Percentiles rank a stretch among this genome's conserved stretches.
phyloP scores from a whole-genome alignment of 352 stramenopile species.

The Peronospora farinosa region DNA sequence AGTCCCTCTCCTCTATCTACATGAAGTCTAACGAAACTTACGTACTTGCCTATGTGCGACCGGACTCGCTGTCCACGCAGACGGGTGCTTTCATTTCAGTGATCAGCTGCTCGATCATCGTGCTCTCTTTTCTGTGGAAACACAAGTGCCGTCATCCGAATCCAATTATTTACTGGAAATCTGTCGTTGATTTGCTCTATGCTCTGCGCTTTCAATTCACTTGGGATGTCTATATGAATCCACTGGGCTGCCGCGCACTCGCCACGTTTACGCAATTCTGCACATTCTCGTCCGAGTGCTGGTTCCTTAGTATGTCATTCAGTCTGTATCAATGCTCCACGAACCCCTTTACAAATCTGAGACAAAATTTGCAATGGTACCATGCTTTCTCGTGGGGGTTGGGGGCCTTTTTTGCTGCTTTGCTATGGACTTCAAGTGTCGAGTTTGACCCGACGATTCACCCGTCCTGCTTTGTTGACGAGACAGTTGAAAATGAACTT shows the following conservation, averaged over 20 bases:
- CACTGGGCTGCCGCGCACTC: conserved; percentile 44
- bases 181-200: conserved; percentile 64
- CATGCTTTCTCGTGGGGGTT: conserved; percentile 71
- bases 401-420: conserved; percentile 40
- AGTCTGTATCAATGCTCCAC: conserved; percentile 82
- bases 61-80: conserved; percentile 50
- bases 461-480: conserved; percentile 64
- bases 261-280: conserved; percentile 70
- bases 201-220: conserved; percentile 65
- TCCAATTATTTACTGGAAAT: conserved; percentile 78
- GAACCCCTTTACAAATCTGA: conserved; percentile 84
- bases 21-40: conserved; percentile 22
- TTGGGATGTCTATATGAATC: conserved; percentile 54
- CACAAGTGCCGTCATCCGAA: conserved; percentile 81
- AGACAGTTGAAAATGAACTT: conserved; percentile 56
- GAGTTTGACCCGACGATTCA: conserved; percentile 46
- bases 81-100: conserved; percentile 66
- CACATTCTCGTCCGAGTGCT: conserved; percentile 77
- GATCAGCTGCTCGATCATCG: conserved; percentile 66
- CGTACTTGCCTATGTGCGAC: conserved; percentile 26
- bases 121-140: conserved; percentile 54
- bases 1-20: conserved; percentile 2
- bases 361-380: conserved; percentile 63
- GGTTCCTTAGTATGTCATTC: conserved; percentile 83
- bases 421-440: conserved; percentile 50